Conservation (phyloP, 768 basidiomycete species). For the Strobilomyces confusus region DNA sequence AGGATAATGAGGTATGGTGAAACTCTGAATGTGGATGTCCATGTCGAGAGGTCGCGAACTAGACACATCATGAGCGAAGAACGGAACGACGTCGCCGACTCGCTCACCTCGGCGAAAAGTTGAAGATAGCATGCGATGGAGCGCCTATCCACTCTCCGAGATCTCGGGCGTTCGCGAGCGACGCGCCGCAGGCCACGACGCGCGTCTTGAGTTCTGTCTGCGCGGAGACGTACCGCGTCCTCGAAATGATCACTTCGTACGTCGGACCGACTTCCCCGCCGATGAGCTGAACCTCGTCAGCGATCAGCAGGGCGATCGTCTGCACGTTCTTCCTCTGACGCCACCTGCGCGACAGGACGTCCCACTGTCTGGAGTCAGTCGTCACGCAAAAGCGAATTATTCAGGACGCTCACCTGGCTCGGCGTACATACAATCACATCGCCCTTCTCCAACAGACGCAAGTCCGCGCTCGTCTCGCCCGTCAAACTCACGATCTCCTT, state of each 20-base stretch:
- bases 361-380: constrained; percentile 61
- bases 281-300: constrained; percentile 92
- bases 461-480: constrained; percentile 89
- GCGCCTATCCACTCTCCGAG: constrained; percentile 98
- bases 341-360: constrained; percentile 91
- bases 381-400: neutral
- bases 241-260: constrained; percentile 93
- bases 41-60: constrained; percentile 96
- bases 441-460: constrained; percentile 83
- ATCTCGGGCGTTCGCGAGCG: constrained; percentile 92
- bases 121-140: constrained; percentile 92
- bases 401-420: constrained; percentile 54
- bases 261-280: constrained; percentile 95
- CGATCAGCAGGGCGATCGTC: constrained; percentile 87
- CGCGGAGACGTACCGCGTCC: constrained; percentile 94
- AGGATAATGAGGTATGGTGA: constrained; percentile 95
- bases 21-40: constrained; percentile 96
- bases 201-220: constrained; percentile 92
- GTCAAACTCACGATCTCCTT: constrained; percentile 94
- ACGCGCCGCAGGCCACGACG: constrained; percentile 92
- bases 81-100: neutral
- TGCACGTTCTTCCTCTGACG: constrained; percentile 96
- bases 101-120: constrained; percentile 84
- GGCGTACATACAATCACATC: constrained; percentile 96
- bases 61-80: constrained; percentile 13